Base-by-base conservation (phyloP, 2,329 filamentous ascomycete genomes). In the Apiospora saccharicola region DNA sequence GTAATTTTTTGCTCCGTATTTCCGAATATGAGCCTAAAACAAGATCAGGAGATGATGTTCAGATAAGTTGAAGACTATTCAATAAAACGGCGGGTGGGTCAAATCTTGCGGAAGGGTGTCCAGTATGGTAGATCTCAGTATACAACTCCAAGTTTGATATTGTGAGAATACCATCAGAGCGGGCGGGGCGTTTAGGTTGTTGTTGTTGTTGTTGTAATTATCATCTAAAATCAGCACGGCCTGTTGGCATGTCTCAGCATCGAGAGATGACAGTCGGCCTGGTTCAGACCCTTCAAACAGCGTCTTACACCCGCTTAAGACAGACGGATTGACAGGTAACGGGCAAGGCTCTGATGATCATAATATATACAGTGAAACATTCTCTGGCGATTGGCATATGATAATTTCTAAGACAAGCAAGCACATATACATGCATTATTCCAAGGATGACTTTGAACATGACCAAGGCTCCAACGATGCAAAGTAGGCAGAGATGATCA, bases 271-370 rank as follows among this genome's bases (percentile, higher is more conserved):
- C 14, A 71, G 41, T 44, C 22, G 3, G 6, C 53, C 16, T 19
- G 53, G 53, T 61, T 61, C 53, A 61, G 53, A 61, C 30, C 53
- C 53, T 61, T 30, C 30, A 34, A 37, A 37, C 53, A 26, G 51
- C 24, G 51, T 26, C 51, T 53, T 53, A 14, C 13, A 16, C 44
- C 34, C 24, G 26, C 16, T 10, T 61, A 30, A 37, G 53, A 61
- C 53, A n/a, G 8, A 24, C 53, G 26, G 53, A 30, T 37, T 61
- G 53, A 34, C 53, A 34, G 16, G 30, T 37, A 57, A 19, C 19
- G 30, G 8, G 19, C 14, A 37, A 16, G 30, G 3, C 26, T 37
- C 14, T 34, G 53, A 37, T 61, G 53, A 61, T 61, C 53, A 37
- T 30, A 61, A 61, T 61, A 5, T 61, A 22, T 12, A 37, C 30